Conservation (phyloP, 2,329 filamentous ascomycete species). For the Tolypocladium inflatum region DNA sequence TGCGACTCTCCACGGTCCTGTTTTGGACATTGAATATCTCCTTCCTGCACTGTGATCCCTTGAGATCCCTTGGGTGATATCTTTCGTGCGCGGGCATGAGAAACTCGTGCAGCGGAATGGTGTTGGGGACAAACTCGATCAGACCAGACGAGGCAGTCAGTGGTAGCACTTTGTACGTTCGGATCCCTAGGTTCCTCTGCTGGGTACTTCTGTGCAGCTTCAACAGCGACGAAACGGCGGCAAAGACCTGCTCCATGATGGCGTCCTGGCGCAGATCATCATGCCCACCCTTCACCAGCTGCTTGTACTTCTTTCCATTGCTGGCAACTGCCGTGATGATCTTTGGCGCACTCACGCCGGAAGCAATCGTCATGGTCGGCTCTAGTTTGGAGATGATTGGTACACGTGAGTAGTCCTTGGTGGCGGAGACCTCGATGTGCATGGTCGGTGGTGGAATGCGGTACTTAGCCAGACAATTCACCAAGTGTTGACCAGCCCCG, state of each 20-base stretch:
- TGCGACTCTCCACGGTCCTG: slow-evolving; percentile 58
- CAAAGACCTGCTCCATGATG: slow-evolving; percentile 99
- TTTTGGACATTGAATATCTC: slow-evolving; percentile 67
- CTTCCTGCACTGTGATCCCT: slow-evolving; percentile 65
- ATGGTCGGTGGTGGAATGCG: slow-evolving; percentile 83
- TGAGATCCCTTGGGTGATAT: slow-evolving; percentile 80
- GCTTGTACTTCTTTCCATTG: slow-evolving; percentile 73
- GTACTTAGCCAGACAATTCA: slow-evolving; percentile 52
- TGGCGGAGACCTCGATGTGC: slow-evolving; percentile 64
- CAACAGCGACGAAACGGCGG: slow-evolving; percentile 84
- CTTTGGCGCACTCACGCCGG: slow-evolving; percentile 86
- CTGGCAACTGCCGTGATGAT: slow-evolving; percentile 75
- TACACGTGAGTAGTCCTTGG: slow-evolving; percentile 66
- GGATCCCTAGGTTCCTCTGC: slow-evolving; percentile 79
- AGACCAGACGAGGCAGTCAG: slow-evolving; percentile 77
- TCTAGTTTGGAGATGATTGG: slow-evolving; percentile 68
- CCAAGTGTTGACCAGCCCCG: slow-evolving; percentile 50
- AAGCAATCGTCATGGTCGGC: slow-evolving; percentile 72
- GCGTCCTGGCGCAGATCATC: slow-evolving; percentile 95
- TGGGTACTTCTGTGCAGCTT: slow-evolving; percentile 79
- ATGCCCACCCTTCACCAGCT: slow-evolving; percentile 90
- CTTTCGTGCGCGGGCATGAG: slow-evolving; percentile 81
- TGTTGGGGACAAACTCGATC: slow-evolving; percentile 95
- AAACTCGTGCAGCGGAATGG: slow-evolving; percentile 84
- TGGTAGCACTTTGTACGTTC: slow-evolving; percentile 95